These are phyloP conservation scores for Myrmaecium sp. DNA, from an alignment of 2,329 filamentous ascomycete genomes.

Conservation along the genomic window DNA sequence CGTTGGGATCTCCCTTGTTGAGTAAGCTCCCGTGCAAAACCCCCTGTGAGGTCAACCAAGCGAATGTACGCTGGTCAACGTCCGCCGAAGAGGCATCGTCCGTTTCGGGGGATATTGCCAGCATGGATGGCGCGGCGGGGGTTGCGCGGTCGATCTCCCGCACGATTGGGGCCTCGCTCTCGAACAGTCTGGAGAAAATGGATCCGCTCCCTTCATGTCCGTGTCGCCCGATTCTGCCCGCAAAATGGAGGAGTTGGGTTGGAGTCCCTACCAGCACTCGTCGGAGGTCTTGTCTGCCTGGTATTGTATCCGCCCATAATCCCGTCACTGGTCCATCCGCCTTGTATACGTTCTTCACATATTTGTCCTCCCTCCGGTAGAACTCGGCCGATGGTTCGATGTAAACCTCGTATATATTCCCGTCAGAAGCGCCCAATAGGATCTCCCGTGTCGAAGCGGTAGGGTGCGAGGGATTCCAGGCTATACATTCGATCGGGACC, in stretches of 20 bases:
- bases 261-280: slow-evolving; percentile 69
- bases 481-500: slow-evolving; percentile 73
- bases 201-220: slow-evolving; percentile 65
- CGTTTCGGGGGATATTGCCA: slow-evolving; percentile 63
- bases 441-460: slow-evolving; percentile 93
- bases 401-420: slow-evolving; percentile 85
- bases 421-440: slow-evolving; percentile 77
- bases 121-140: slow-evolving; percentile 41
- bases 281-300: slow-evolving; percentile 51
- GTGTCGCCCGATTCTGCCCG: slow-evolving; percentile 56
- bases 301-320: slow-evolving; percentile 63
- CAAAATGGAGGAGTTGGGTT: slow-evolving; percentile 61
- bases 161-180: slow-evolving; percentile 61
- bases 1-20: slow-evolving; percentile 39
- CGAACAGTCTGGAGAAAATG: slow-evolving; percentile 77
- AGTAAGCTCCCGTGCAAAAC: slow-evolving; percentile 73
- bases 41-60: slow-evolving; percentile 78
- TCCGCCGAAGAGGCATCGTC: slow-evolving; percentile 34
- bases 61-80: slow-evolving; percentile 56
- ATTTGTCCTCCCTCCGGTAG: slow-evolving; percentile 88
- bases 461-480: slow-evolving; percentile 86
- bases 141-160: slow-evolving; percentile 53
- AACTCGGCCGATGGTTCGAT: slow-evolving; percentile 92
- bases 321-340: slow-evolving; percentile 74
- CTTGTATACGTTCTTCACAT: slow-evolving; percentile 69